Base-by-base conservation (phyloP, 208 protist species). In the Trypanosoma caninum region DNA sequence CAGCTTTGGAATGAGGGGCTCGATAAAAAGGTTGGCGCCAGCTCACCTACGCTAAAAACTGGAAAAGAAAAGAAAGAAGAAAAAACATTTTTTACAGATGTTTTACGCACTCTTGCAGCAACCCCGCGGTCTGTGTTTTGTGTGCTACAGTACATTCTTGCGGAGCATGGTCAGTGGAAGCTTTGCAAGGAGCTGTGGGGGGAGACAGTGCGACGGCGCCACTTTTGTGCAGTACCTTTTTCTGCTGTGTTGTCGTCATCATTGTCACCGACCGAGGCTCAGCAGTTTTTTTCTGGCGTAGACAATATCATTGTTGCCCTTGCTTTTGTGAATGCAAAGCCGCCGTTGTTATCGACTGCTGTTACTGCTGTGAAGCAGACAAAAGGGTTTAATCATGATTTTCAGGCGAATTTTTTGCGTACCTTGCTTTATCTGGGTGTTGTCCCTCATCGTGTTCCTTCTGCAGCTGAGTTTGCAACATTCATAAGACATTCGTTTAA, bases 141-240 rank as follows among this genome's bases (percentile, higher is more conserved):
- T 6, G 71, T 65, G 27, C 67, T 91, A 25, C 48, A 73, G 22
- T 91, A 87, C 63, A 59, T 91, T 4, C 66, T 91, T 34, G 80
- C 84, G 3, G 80, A 91, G 60, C 84, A 91, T 37, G 84, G 84
- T 1, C 54, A 78, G 51, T 64, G 56, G 70, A 7, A 11, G 25
- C 3, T 54, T 33, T 65, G 54, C 46, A 53, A 22, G 44, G 30
- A 59, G 23, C 33, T 69, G 14, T 63, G 54, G 72, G 38, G 31
- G 23, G 44, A 38, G 27, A 56, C 42, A 2, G 57, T 44, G 10
- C 38, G 10, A 23, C 18, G 18, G 7, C 42, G 27, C 20, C 31
- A n/a, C 3, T 8, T 18, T n/a, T 5, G 9, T 3, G n/a, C 40
- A 31, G 3, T 33, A 20, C 22, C 60, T 4, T 48, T 18, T 2